Base-by-base conservation (phyloP, 164 flowering plant genomes). In the Euptelea pleiosperma region DNA sequence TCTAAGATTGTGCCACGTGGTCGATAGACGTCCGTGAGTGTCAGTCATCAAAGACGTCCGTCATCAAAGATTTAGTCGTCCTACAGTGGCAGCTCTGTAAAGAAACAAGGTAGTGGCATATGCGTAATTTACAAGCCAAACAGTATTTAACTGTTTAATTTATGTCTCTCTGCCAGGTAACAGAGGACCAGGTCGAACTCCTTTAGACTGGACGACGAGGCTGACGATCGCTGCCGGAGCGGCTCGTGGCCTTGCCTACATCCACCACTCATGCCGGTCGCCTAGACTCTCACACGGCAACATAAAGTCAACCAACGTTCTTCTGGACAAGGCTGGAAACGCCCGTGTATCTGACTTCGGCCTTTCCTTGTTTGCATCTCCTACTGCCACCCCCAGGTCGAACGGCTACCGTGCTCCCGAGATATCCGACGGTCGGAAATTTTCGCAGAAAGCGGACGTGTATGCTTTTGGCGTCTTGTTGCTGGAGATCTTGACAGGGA, bases 371-470 rank as follows among this genome's bases (percentile, higher is more conserved):
- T 78, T 89, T 46, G 59, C 80, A 0, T 57, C 78, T 3, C 73
- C 83, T 0, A 14, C 77, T 6, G 8, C 71, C n/a, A 21, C 67
- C n/a, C n/a, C 72, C 1, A 62, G 79, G 49, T 58, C 83, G 59
- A 81, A 72, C 48, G 92, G 95, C 58, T 90, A 87, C 83, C 81
- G 82, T 4, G 89, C 97, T 0, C 92, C 97, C 0, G 97, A 90
- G 31, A 22, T n/a, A 1, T 19, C 60, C 4, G 86, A 84, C 48
- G 71, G 73, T 10, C 66, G 86, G 16, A 85, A 76, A 52, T 69
- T 58, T 15, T 74, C 86, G 22, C 87, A 81, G 56, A 84, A 78
- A 56, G 80, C 86, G 0, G 97, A 90, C 47, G 85, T 90, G 11
- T 87, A 84, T 60, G 73, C 91, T 0, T 90, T 85, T 35, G 97